Evolutionary conservation across 768 basidiomycete species (phyloP), one percentile per base, ranked within the genome.

Genomic region (Podaxis carcinomalis): DNA sequence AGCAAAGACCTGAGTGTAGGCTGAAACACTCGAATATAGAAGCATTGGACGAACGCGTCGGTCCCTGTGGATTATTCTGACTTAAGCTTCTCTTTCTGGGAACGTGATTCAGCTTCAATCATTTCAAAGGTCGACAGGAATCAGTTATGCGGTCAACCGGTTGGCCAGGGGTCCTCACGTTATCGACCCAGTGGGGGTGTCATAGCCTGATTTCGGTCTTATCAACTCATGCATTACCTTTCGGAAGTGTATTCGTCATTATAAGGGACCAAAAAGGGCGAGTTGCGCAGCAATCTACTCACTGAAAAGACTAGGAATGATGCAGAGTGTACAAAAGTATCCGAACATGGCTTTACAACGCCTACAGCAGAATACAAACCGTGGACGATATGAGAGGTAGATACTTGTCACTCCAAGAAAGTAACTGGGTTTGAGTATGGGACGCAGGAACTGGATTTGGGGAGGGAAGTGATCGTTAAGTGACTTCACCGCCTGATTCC

Each of bases 401-500:
- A 23, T 19, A 9, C 21, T 11, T 37, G 51, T 5, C 36, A 21
- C 23, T 37, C 23, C 36, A 14, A 23, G 13, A 44, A 39, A 19
- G 52, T 23, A 54, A 11, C 19, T 19, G 3, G 27, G 19, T 37
- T 54, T 54, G 52, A 37, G 46, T 16, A 32, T 35, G 27, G 46
- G 35, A 39, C 4, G 56, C 35, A 27, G 14, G 28, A n/a, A 27
- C n/a, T n/a, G 39, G 40, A 21, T 37, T 57, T 57, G 25, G 27
- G 56, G n/a, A 44, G 23, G 39, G 35, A 49, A 11, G 19, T 25
- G 19, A n/a, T 21, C 11, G 36, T 7, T 4, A 27, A 25, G 21
- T 9, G 25, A 39, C 51, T 69, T 86, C 78, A 94, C 74, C 92
- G 85, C 73, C 92, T 83, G 72, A 94, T 94, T 58, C 91, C 92